Evolutionary conservation across 2,329 filamentous ascomycete species (phyloP).

Genomic region (Hypoxylon sp.): DNA sequence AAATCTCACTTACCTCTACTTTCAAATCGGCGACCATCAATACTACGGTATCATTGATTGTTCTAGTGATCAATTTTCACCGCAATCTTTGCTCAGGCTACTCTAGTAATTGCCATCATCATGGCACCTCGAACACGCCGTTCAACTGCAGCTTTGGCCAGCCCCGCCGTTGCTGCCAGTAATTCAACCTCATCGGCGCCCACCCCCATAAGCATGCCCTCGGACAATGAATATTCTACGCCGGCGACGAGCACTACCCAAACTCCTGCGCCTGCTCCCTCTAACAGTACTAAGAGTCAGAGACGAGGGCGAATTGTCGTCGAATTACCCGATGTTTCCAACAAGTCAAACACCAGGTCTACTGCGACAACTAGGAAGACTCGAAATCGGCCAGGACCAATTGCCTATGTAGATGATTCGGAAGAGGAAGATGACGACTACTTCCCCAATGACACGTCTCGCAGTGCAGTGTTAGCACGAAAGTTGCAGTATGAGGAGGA

Average conservation of each 20-base stretch:
- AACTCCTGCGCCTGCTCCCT: conserved; percentile 48
- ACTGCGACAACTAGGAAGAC: conserved; percentile 28
- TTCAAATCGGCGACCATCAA: too few species aligned
- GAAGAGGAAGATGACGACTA: conserved; percentile 43
- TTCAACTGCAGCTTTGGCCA: conserved; percentile 38
- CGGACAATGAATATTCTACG: conserved; percentile 53
- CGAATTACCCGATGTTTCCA: conserved; percentile 53
- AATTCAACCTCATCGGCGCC: conserved; percentile 49
- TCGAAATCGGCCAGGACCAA: conserved; percentile 38
- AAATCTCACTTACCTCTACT: too few species aligned
- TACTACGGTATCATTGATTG: too few species aligned
- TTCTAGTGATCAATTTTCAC: too few species aligned
- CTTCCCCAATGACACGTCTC: conserved; percentile 41
- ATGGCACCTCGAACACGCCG: conserved; percentile 42
- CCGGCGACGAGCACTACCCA: conserved; percentile 54
- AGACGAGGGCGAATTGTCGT: conserved; percentile 43
- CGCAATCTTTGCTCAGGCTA: too few species aligned
- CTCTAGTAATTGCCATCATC: conserved; percentile 2
- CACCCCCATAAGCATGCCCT: conserved; percentile 44
- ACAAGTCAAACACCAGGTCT: conserved; percentile 48
- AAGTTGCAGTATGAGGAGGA: conserved; percentile 43
- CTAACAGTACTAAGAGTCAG: too few species aligned
- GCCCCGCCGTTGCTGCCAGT: conserved; percentile 34
- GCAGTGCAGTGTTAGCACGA: conserved; percentile 29
- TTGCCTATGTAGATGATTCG: conserved; percentile 44